Evolutionary conservation across 495 filamentous ascomycete species (phyloP).

Genomic region (Friedmanniomyces simplex): DNA sequence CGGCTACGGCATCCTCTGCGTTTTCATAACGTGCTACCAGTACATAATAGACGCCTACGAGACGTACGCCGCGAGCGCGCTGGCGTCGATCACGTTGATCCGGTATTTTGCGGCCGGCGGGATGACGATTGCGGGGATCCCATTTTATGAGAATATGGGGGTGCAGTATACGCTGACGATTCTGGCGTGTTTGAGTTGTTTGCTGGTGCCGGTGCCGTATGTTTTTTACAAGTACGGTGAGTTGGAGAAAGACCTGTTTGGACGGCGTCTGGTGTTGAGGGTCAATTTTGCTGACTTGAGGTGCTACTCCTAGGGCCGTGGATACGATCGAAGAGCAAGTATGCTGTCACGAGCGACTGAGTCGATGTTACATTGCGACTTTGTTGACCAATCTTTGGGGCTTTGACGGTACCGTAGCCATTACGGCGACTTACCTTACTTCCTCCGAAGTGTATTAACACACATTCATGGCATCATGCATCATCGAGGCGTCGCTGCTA

Average conservation of each 20-base stretch:
- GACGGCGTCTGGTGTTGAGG: no score
- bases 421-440: no score
- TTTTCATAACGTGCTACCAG: slow-evolving; percentile 32
- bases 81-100: slow-evolving; percentile 26
- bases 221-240: slow-evolving; percentile 42
- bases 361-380: neutral
- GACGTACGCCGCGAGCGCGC: slow-evolving; percentile 23
- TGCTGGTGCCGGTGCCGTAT: slow-evolving; percentile 46
- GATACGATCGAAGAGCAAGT: neutral
- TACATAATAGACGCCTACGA: slow-evolving; percentile 31
- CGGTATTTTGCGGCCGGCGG: slow-evolving; percentile 31
- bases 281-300: neutral
- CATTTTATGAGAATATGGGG: slow-evolving; percentile 45
- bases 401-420: no score
- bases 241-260: no score
- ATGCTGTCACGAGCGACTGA: neutral
- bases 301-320: neutral
- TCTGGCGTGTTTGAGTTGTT: slow-evolving; percentile 39
- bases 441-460: no score
- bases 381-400: no score
- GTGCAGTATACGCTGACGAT: slow-evolving; percentile 49
- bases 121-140: slow-evolving; percentile 37
- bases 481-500: no score
- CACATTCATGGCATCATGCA: no score
- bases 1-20: slow-evolving; percentile 35